Conservation (phyloP, 2,329 filamentous ascomycete species). For the Exophiala sideris region DNA sequence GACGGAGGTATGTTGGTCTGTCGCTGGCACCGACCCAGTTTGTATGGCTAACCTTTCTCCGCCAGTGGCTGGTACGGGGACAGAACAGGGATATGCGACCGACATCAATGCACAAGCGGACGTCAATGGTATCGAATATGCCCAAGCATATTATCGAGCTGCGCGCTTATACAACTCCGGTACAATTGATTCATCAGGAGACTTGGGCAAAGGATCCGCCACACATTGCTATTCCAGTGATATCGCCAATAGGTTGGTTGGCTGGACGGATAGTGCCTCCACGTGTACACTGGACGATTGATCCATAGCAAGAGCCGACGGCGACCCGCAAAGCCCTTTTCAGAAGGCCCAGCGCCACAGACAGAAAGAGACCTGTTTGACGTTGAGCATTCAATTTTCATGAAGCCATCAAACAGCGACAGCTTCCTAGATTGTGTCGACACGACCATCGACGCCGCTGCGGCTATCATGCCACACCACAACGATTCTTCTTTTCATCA, state of each 20-base stretch:
- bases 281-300: slow-evolving; percentile 20
- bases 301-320: neutral
- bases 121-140: slow-evolving; percentile 27
- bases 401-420: no score
- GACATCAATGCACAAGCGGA: slow-evolving; percentile 32
- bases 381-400: no score
- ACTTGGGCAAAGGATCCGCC: slow-evolving; percentile 39
- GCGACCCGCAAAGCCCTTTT: no score
- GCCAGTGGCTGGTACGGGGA: slow-evolving; percentile 33
- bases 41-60: slow-evolving; percentile 1
- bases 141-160: slow-evolving; percentile 34
- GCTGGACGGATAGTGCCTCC: slow-evolving; percentile 35
- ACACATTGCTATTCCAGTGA: slow-evolving; percentile 53
- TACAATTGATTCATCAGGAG: slow-evolving; percentile 31
- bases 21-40: neutral
- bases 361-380: no score
- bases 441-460: no score
- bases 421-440: no score
- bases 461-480: no score
- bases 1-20: slow-evolving; percentile 33
- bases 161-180: slow-evolving; percentile 45
- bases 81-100: slow-evolving; percentile 36
- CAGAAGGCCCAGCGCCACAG: no score
- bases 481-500: no score
- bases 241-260: slow-evolving; percentile 48